phyloP scores from a whole-genome alignment of 2,329 filamentous ascomycete species.

The Penicillium sp. region DNA sequence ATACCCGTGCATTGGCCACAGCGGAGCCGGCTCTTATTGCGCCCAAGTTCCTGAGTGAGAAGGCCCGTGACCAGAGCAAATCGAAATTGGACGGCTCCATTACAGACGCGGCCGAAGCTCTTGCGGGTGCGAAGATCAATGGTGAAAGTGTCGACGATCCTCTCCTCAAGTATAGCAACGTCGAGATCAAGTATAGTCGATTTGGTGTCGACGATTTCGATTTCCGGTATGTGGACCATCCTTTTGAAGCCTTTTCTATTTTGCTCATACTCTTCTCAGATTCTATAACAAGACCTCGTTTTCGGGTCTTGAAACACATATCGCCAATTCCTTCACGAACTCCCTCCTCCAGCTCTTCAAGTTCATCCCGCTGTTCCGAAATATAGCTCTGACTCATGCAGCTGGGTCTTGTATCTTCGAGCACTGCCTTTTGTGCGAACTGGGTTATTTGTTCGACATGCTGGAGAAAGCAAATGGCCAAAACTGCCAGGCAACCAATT shows the following conservation, averaged over 20 bases:
- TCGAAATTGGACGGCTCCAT: conserved; percentile 36
- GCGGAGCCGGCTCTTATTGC: conserved; percentile 60
- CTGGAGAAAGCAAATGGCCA: conserved; percentile 89
- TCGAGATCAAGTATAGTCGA: conserved; percentile 98
- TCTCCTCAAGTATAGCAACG: conserved; percentile 82
- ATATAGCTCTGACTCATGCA: conserved; percentile 81
- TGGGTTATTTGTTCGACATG: conserved; percentile 97
- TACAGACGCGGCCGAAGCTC: conserved; percentile 58
- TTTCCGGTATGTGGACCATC: conserved; percentile 80
- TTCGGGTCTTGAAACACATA: conserved; percentile 92
- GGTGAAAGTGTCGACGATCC: conserved; percentile 72
- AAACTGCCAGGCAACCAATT: conserved; percentile 93
- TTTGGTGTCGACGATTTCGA: conserved; percentile 99
- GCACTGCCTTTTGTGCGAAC: conserved; percentile 82
- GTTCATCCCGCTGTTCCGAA: conserved; percentile 83
- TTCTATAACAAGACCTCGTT: conserved; percentile 93
- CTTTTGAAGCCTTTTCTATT: conserved; percentile 74
- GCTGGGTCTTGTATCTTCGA: conserved; percentile 79
- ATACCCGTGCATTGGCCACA: conserved; percentile 63
- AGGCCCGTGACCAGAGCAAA: conserved; percentile 62
- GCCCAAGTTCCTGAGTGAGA: conserved; percentile 93
- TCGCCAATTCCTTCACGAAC: conserved; percentile 94
- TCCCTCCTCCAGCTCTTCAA: conserved; percentile 84
- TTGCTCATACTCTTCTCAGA: conserved; percentile 43
- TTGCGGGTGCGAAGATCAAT: conserved; percentile 66